Base-by-base conservation (phyloP, 2,329 filamentous ascomycete species). In the Penicillium capsulatum region DNA sequence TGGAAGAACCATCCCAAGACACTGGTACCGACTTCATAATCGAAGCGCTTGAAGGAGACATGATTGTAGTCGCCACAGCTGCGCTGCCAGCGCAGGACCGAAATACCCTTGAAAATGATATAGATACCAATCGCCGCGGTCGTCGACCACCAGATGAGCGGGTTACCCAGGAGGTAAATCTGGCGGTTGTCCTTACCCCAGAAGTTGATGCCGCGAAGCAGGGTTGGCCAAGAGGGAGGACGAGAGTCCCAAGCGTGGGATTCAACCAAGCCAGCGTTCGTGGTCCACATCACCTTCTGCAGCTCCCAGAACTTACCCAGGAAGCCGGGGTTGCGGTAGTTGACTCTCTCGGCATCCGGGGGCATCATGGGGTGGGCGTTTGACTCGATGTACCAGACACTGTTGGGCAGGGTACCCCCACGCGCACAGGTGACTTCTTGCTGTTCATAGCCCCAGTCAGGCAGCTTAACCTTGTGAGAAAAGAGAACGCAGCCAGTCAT, bases 191-290 rank as follows among this genome's bases (percentile, higher is more conserved):
- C 78, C 58, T 85, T 89, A 51, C 91, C 89, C 92, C 92, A 98
- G 76, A 98, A 98, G 73, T 98, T 98, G 76, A 98, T 98, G 58
- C 92, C 92, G 47, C 92, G 87, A 53, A 80, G 80, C 36, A 98
- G 80, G 41, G 94, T 79, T 15, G 92, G 92, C 92, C 92, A 98
- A 5, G 89, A 91, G 22, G 81, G 80, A 20, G 92, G 92, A 31
- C 92, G 86, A 32, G 92, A 97, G 64, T 98, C 92, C 92, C 94
- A 98, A 36, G 90, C 88, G 62, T 98, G 92, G 13, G 90, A 95
- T 59, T 98, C 92, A 17, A 92, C 87, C 34, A 98, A 80, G 30
- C 92, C 92, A 20, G 92, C 92, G 61, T 98, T 98, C 24, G 92
- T 98, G 57, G 79, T 89, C 92, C 92, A 98, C 92, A 98, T 98